These are phyloP conservation scores for Hansenula sp. DNA, from an alignment of 1,139 yeast species.

Conservation along the genomic window DNA sequence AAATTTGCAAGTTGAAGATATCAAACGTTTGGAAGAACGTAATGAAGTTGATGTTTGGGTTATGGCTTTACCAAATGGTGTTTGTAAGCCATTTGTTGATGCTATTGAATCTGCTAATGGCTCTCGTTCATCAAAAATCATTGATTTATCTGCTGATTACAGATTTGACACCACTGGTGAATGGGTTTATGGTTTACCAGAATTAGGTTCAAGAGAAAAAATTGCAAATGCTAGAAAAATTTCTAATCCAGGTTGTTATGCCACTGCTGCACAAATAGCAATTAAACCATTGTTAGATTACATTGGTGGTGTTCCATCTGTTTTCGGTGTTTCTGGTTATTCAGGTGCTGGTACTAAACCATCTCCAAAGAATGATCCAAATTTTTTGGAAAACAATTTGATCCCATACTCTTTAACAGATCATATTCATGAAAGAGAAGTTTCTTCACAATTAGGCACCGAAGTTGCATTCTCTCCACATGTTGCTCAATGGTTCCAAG, in stretches of 20 bases:
- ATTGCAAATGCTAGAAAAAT: constrained; percentile 78
- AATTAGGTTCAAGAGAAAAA: constrained; percentile 56
- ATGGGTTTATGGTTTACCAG: constrained; percentile 95
- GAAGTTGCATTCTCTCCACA: constrained; percentile 92
- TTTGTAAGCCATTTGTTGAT: constrained; percentile 93
- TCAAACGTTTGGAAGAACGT: constrained; percentile 67
- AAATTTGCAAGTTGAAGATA: constrained; percentile 84
- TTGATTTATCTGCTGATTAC: constrained; percentile 94
- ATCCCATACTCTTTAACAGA: constrained; percentile 95
- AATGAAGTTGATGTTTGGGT: constrained; percentile 94
- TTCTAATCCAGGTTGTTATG: constrained; percentile 98
- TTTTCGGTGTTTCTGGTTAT: constrained; percentile 96
- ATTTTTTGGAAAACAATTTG: constrained; percentile 70
- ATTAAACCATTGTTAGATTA: constrained; percentile 75
- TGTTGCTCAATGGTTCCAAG: constrained; percentile 99
- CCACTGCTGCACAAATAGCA: constrained; percentile 94
- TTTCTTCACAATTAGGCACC: constrained; percentile 71
- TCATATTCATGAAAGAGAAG: constrained; percentile 93
- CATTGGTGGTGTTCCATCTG: constrained; percentile 66
- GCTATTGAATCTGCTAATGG: constrained; percentile 65
- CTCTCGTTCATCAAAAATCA: constrained; percentile 64
- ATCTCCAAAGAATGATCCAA: constrained; percentile 87
- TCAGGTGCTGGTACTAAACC: constrained; percentile 99
- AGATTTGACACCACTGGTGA: constrained; percentile 83
- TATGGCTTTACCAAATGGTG: constrained; percentile 98